Evolutionary conservation across 2,329 filamentous ascomycete genomes (phyloP).

Genomic region (Diaporthe aspalathi): DNA sequence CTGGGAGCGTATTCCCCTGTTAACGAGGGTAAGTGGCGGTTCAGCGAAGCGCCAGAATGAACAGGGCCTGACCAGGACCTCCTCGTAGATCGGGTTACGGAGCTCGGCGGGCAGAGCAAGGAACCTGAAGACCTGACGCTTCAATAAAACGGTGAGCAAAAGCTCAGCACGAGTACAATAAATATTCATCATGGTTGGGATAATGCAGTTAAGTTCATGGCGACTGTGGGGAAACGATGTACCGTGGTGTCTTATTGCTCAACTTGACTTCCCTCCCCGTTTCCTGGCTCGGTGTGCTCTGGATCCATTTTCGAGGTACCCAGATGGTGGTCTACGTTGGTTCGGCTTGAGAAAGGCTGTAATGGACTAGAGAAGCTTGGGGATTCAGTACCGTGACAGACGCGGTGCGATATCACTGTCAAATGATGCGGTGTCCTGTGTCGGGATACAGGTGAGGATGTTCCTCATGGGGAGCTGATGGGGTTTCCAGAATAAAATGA

Average conservation of each 20-base stretch:
- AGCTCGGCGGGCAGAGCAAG: not conserved
- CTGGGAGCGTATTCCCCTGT: not conserved
- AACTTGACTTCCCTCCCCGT: not conserved
- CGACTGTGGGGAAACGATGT: not conserved
- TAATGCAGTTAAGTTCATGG: no score
- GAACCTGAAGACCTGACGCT: not conserved
- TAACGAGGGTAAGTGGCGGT: not conserved
- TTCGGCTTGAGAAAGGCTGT: no score
- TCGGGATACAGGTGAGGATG: no score
- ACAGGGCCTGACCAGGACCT: not conserved
- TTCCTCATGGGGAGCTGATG: accelerated
- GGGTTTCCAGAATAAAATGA: not conserved
- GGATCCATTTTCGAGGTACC: not conserved
- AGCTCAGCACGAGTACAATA: no score
- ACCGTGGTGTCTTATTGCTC: no score
- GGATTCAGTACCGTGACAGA: accelerated
- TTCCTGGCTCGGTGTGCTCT: no score
- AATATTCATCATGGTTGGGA: not conserved
- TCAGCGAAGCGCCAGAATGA: not conserved
- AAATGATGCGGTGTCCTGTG: not conserved
- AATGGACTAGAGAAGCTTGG: no score
- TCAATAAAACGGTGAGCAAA: not conserved
- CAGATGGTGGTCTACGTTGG: not conserved
- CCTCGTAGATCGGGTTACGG: not conserved
- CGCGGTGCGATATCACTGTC: accelerated